Conservation (phyloP, 768 basidiomycete genomes). For the Psilocybe tampanensis region DNA sequence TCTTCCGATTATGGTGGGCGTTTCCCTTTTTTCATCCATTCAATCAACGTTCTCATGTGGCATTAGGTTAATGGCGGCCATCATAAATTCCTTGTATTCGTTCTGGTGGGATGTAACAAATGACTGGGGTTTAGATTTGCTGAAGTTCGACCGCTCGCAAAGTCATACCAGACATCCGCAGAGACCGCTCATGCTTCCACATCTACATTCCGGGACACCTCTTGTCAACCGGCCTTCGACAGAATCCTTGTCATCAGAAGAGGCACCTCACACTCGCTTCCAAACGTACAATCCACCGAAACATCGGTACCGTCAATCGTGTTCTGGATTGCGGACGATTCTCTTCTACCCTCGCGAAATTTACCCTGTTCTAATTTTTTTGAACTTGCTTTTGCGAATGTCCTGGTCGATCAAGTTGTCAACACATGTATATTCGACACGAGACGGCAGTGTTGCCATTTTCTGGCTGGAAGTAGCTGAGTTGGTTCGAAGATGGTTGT, state of each 20-base stretch:
- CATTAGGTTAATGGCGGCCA: slow-evolving; percentile 78
- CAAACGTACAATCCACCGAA: slow-evolving; percentile 24
- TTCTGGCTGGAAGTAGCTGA: slow-evolving; percentile 93
- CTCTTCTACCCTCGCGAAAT: slow-evolving; percentile 80
- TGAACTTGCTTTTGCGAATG: slow-evolving; percentile 88
- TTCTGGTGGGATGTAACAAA: slow-evolving; percentile 99
- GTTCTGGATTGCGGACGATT: slow-evolving; percentile 73
- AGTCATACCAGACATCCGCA: slow-evolving; percentile 36
- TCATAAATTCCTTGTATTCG: slow-evolving; percentile 89
- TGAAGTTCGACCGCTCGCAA: slow-evolving; percentile 42
- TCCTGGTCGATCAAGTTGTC: slow-evolving; percentile 94
- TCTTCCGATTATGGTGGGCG: slow-evolving; percentile 85
- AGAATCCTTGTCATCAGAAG: slow-evolving; percentile 21
- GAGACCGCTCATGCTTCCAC: slow-evolving; percentile 47
- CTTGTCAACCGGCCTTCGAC: slow-evolving; percentile 21
- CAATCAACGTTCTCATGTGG: background rate
- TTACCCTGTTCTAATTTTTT: slow-evolving; percentile 80
- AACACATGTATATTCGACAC: slow-evolving; percentile 76
- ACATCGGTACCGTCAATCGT: slow-evolving; percentile 38
- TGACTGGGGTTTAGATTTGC: slow-evolving; percentile 91
- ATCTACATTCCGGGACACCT: slow-evolving; percentile 42
- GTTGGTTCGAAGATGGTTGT: slow-evolving; percentile 91
- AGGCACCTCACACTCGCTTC: slow-evolving; percentile 14
- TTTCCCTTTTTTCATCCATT: background rate
- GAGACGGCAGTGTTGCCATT: slow-evolving; percentile 79